A percentile compares a stretch with the other conserved stretches of the same genome.
Conservation (phyloP, 306 rosid genomes). For the Adenanthera pavonina region DNA sequence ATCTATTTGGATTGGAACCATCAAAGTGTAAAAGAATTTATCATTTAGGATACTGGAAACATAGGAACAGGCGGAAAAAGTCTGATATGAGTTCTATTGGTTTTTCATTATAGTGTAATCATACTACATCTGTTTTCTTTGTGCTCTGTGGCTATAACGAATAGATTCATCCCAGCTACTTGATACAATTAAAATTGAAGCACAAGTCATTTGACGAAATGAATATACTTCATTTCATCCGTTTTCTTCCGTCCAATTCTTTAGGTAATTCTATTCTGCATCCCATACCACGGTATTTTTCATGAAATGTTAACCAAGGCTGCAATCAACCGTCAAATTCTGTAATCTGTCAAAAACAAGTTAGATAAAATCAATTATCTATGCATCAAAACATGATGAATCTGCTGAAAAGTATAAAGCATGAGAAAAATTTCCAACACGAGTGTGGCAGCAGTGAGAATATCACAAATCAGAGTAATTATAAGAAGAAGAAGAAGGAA, state of each 20-base stretch:
- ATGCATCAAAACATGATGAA: background rate
- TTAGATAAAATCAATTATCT: background rate
- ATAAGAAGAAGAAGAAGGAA: background rate
- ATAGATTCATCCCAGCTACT: constrained; percentile 1
- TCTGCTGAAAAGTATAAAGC: background rate
- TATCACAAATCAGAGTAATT: background rate
- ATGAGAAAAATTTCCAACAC: background rate
- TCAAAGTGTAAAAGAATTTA: constrained; percentile 1
- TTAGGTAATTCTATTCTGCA: background rate
- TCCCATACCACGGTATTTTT: background rate
- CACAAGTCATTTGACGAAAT: constrained; percentile 2
- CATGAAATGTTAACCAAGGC: background rate
- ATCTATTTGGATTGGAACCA: background rate
- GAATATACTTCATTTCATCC: background rate
- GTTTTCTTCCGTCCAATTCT: background rate
- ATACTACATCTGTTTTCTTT: background rate
- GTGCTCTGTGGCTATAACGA: background rate
- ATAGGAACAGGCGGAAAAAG: background rate
- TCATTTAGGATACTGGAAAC: constrained; percentile 4
- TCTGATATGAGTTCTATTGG: background rate
- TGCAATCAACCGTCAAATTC: constrained; percentile 29
- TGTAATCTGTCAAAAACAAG: background rate
- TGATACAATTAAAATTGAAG: constrained; percentile 15
- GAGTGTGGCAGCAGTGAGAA: background rate
- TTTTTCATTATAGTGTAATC: background rate